Base-by-base conservation (phyloP, 1,284 basidiomycete species). In the Malassezia arunalokei region DNA sequence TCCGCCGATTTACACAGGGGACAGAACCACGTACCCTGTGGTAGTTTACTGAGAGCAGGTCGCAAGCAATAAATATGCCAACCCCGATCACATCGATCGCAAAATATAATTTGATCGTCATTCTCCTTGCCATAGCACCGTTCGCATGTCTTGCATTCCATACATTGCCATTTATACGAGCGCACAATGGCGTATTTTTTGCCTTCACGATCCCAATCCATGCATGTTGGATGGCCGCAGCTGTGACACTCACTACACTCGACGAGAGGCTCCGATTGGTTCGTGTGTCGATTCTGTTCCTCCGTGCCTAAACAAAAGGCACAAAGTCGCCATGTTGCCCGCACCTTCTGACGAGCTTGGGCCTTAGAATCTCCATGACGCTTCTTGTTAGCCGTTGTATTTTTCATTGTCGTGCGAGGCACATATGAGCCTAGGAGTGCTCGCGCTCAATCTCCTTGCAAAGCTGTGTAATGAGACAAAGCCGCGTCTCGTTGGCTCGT, bases 11-110 rank as follows among this genome's bases (percentile, higher is more conserved):
- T 35, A 48, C 69, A 71, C 27, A 57, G 62, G 3, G 69, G 68
- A 32, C 69, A 71, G 27, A 53, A 60, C 67, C 67, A 70, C 38
- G 51, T 47, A n/a, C 62, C 62, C 20, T 40, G 40, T 9, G 62
- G 62, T 15, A 64, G 63, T 45, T 66, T 64, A 3, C 41, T 14
- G 1, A 77, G 74, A 33, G 73, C 76, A 63, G 89, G 88, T 15
- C 78, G 71, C 43, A 95, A 78, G 74, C 91, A 95, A 64, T 85
- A 82, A 76, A 84, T 83, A 73, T 98, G 92, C 86, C 87, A 95
- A 80, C 86, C 89, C 77, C 89, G 79, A 77, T 98, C 92, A 73
- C 92, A 98, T 46, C 79, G 81, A 76, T 96, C 92, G 74, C 92
- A 98, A 64, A 96, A 86, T 58, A 96, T 75, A 64, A 96, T 83